phyloP scores from a whole-genome alignment of 2,329 filamentous ascomycete genomes.

The Emericellopsis cladophorae region DNA sequence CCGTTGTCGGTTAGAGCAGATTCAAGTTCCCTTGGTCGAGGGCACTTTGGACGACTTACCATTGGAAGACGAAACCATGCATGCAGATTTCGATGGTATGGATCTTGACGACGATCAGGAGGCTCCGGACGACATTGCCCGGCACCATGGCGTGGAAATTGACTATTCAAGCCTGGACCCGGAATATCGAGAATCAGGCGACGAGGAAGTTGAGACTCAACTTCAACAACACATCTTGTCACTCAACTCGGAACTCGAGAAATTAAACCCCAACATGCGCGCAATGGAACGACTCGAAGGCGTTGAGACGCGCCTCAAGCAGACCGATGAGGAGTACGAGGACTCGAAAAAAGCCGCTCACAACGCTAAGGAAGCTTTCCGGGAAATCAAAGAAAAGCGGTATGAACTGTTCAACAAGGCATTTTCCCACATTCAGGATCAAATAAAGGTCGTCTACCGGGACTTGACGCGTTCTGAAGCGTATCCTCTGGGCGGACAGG shows the following conservation, averaged over 20 bases:
- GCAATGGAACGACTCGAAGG: slow-evolving; percentile 83
- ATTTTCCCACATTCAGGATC: slow-evolving; percentile 87
- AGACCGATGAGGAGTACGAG: slow-evolving; percentile 82
- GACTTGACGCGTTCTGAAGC: slow-evolving; percentile 81
- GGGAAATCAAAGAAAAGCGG: slow-evolving; percentile 67
- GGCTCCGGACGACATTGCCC: slow-evolving; percentile 51
- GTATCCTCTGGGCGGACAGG: slow-evolving; percentile 85
- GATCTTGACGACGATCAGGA: slow-evolving; percentile 72
- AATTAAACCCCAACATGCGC: slow-evolving; percentile 93
- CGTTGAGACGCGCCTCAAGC: slow-evolving; percentile 69
- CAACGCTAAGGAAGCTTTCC: slow-evolving; percentile 70
- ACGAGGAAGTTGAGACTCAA: slow-evolving; percentile 58
- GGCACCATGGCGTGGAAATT: slow-evolving; percentile 85
- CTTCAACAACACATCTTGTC: slow-evolving; percentile 67
- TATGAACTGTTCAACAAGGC: slow-evolving; percentile 91
- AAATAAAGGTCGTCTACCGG: slow-evolving; percentile 88
- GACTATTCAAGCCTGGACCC: slow-evolving; percentile 67
- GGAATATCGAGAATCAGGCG: slow-evolving; percentile 39
- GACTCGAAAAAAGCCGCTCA: slow-evolving; percentile 65
- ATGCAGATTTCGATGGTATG: slow-evolving; percentile 78
- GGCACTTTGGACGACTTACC: slow-evolving; percentile 78
- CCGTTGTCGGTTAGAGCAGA: slow-evolving; percentile 87
- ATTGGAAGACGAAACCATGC: slow-evolving; percentile 69
- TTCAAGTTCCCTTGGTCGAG: slow-evolving; percentile 65
- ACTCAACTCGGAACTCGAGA: slow-evolving; percentile 71